A percentile compares a stretch with the other conserved stretches of the same genome.
Conservation (phyloP, 805 yeast genomes). For the Clavispora santaluciae region DNA sequence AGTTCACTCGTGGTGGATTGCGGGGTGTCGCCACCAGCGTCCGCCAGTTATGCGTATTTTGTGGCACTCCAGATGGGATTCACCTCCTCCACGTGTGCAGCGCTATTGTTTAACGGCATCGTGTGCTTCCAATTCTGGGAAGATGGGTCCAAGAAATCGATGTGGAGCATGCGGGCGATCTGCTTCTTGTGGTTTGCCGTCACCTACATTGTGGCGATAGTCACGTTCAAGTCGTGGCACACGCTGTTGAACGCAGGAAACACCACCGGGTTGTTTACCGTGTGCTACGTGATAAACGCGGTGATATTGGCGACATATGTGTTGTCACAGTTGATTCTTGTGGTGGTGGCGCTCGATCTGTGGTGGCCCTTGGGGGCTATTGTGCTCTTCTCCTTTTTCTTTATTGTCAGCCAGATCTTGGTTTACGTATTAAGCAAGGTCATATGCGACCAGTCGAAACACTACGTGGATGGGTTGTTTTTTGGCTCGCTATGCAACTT, state of each 20-base stretch:
- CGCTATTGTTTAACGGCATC: slow-evolving; percentile 68
- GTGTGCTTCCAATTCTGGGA: slow-evolving; percentile 91
- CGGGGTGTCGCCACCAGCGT: slow-evolving; percentile 88
- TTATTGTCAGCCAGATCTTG: slow-evolving; percentile 74
- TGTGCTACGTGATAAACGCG: slow-evolving; percentile 69
- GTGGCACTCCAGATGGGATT: slow-evolving; percentile 78
- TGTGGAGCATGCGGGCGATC: slow-evolving; percentile 49
- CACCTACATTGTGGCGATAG: slow-evolving; percentile 61
- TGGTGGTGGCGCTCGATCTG: slow-evolving; percentile 62
- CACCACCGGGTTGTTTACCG: slow-evolving; percentile 65
- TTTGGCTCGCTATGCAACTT: slow-evolving; percentile 78
- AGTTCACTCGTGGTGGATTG: slow-evolving; percentile 78
- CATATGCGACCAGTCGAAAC: slow-evolving; percentile 70
- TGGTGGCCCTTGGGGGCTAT: slow-evolving; percentile 92
- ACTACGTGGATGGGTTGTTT: slow-evolving; percentile 86
- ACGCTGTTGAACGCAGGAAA: slow-evolving; percentile 44
- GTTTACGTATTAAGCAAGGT: slow-evolving; percentile 61
- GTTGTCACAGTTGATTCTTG: slow-evolving; percentile 63
- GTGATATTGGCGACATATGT: slow-evolving; percentile 58
- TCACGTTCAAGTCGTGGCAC: slow-evolving; percentile 68
- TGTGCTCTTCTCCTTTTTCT: slow-evolving; percentile 62
- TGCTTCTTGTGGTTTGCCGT: slow-evolving; percentile 56
- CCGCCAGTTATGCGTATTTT: slow-evolving; percentile 69
- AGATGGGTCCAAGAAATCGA: slow-evolving; percentile 74
- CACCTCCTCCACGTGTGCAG: slow-evolving; percentile 65